phyloP scores from a whole-genome alignment of 2,329 filamentous ascomycete genomes.

The Penicillium carneum region DNA sequence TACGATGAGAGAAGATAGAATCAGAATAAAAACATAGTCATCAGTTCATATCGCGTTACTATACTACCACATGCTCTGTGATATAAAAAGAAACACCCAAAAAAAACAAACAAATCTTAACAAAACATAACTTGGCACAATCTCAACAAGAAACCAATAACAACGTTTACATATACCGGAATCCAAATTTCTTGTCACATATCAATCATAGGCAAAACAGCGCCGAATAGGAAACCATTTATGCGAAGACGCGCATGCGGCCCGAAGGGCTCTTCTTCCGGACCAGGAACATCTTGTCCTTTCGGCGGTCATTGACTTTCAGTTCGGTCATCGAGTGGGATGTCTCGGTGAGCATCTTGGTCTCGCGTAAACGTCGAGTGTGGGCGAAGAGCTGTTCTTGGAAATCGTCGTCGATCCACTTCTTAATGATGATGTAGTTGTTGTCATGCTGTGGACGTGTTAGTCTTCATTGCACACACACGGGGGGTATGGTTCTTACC shows the following conservation, averaged over 20 bases:
- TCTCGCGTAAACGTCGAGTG: constrained; percentile 69
- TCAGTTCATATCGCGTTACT: constrained; percentile 37
- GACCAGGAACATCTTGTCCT: constrained; percentile 57
- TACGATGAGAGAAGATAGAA: neutral
- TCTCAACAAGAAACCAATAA: constrained; percentile 20
- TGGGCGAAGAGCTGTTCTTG: constrained; percentile 77
- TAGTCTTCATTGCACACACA: neutral
- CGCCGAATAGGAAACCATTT: constrained; percentile 5
- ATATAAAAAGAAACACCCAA: neutral
- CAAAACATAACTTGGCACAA: constrained; percentile 16
- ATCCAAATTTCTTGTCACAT: constrained; percentile 7
- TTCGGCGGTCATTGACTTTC: constrained; percentile 52
- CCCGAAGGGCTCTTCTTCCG: constrained; percentile 49
- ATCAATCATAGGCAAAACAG: constrained; percentile 12
- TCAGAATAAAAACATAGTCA: constrained; percentile 23
- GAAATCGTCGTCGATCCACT: constrained; percentile 74
- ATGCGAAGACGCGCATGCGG: constrained; percentile 43
- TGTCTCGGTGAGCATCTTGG: constrained; percentile 48
- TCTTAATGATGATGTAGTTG: constrained; percentile 75
- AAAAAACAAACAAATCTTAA: constrained; percentile 21
- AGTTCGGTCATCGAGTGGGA: constrained; percentile 51
- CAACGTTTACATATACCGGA: neutral
- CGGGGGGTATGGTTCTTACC: constrained; percentile 40
- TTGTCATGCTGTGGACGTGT: constrained; percentile 59
- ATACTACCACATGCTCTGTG: constrained; percentile 20